Base-by-base conservation (phyloP, 495 filamentous ascomycete genomes). In the Penicillium taxi region DNA sequence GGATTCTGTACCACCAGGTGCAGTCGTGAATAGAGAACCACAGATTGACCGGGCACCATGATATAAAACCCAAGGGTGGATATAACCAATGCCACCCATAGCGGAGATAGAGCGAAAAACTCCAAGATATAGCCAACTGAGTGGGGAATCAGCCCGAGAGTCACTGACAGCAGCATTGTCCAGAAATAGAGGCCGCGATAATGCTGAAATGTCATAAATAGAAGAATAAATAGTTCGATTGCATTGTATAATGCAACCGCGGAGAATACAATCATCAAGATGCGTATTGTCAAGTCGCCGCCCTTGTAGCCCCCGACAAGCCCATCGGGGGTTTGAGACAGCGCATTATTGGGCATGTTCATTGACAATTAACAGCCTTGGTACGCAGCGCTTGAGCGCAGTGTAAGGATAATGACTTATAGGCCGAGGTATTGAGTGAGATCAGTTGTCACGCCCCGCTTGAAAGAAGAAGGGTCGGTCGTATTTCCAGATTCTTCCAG, bases 1-100 rank as follows among this genome's bases (percentile, higher is more conserved):
- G 47, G 53, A 16, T 63, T 70, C 26, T 68, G 64, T 5, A 72
- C 59, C 13, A 84, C 62, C 19, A 82, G 56, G 46, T 82, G 74
- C 0, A 84, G 69, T 7, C 80, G 73, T 3, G 78, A 82, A 47
- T 74, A 84, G 7, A 84, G 66, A 3, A 84, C 77, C 9, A 82
- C 41, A n/a, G 76, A 77, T 53, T 81, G 78, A 3, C 75, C 76
- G 0, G 76, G 74, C 0, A 83, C 75, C 76, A 81, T 80, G 24
- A 56, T 46, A 31, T 67, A 72, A 66, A 77, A 84, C 0, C 78
- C 78, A 24, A 75, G 52, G 11, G 65, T 65, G 26, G 64, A 53
- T 0, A 75, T 32, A 0, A 58, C 55, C 26, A 69, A 46, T 3
- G 50, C 52, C 5, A 69, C 23, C 58, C 64, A 59, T 23, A 53